Evolutionary conservation across 305 asterid genomes (phyloP).

Genomic region (Rubia tinctorum): DNA sequence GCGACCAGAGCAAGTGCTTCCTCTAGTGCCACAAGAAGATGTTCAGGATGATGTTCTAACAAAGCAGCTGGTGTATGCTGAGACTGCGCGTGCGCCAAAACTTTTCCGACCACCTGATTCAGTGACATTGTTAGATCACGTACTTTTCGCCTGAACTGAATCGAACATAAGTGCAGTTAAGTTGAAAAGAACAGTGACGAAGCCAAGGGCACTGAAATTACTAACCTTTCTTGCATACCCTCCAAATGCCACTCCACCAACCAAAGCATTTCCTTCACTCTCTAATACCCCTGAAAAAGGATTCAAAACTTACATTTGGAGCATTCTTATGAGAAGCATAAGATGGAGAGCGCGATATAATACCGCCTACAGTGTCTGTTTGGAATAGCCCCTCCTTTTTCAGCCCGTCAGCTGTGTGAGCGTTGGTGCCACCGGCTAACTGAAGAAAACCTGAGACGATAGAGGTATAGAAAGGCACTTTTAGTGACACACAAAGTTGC

Average conservation of each 20-base stretch:
- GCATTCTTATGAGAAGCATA: constrained; percentile 1
- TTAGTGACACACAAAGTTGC: not conserved
- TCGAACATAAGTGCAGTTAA: not conserved
- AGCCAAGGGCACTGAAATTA: not conserved
- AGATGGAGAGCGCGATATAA: not conserved
- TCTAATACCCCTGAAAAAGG: constrained; percentile 28
- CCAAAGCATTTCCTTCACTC: constrained; percentile 42
- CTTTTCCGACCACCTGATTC: constrained; percentile 68
- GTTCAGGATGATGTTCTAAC: constrained; percentile 66
- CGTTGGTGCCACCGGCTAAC: constrained; percentile 90
- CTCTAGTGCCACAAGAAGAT: constrained; percentile 57
- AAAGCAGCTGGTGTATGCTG: constrained; percentile 47
- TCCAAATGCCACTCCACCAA: constrained; percentile 83
- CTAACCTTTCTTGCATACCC: constrained; percentile 87
- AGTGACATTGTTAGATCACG: not conserved
- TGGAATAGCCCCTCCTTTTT: constrained; percentile 51
- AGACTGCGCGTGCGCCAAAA: constrained; percentile 46
- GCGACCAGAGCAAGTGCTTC: constrained; percentile 74
- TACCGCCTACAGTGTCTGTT: constrained; percentile 52
- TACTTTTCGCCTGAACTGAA: not conserved
- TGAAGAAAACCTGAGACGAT: constrained; percentile 67
- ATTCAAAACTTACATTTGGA: not conserved
- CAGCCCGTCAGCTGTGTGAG: constrained; percentile 71
- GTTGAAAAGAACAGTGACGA: not conserved
- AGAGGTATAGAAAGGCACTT: not conserved